Base-by-base conservation (phyloP, 768 basidiomycete genomes). In the Tylopilus cervinicoccineus region DNA sequence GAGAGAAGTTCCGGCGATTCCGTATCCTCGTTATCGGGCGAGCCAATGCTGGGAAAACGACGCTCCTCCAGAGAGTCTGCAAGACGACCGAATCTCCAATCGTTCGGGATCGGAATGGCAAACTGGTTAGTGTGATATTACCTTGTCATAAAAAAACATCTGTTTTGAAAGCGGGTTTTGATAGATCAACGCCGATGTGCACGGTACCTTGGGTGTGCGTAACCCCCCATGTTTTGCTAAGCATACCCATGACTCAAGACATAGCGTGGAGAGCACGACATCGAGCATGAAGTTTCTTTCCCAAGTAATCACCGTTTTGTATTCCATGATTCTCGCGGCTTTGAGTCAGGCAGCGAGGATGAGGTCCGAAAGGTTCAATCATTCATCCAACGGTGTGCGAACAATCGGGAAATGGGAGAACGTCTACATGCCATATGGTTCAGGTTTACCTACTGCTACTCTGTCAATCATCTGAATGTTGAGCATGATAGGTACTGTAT, bases 261-360 rank as follows among this genome's bases (percentile, higher is more conserved):
- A 5, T 11, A 39, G 42, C 41, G 22, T 29, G 45, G 45, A 12
- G 37, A 50, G 28, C 44, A 59, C 70, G 38, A 40, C 5, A 40
- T 40, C 9, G 24, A 27, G 14, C 38, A 40, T 7, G 38, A 40
- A 27, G 26, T 40, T 48, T 59, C 6, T 0, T 73, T 68, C 51
- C 36, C 28, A 22, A 69, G 59, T 54, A 69, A 68, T 26, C 53
- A 55, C 4, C 39, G 54, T 5, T 73, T 71, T 47, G 60, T 72
- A 17, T 73, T 74, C 46, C 73, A 74, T 33, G 72, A 75, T 46
- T 75, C 73, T 17, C 47, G 61, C 36, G 73, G 72, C 6, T 71
- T 75, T 44, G 70, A 74, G 55, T 47, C 67, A 19, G 72, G 72
- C 5, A 54, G 52, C 4, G 54, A 19, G 1, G 48, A 54, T 4